Percentiles rank a stretch among this genome's conserved stretches.
phyloP scores from a whole-genome alignment of 176 grass and related monocot species.

The Paspalum notatum region DNA sequence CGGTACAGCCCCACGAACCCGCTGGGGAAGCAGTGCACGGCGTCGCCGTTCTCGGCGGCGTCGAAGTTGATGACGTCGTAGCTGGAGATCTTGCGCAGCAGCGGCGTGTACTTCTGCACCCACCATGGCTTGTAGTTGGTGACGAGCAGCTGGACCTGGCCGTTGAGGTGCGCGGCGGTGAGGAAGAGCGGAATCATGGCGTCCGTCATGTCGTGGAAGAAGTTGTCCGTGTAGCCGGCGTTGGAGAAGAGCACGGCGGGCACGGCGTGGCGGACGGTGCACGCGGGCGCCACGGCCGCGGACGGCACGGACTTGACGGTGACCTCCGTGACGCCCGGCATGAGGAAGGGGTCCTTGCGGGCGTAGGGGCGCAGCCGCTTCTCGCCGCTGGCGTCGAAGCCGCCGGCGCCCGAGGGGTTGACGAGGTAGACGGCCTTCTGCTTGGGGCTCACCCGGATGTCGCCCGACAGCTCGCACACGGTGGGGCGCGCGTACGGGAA shows the following conservation, averaged over 20 bases:
- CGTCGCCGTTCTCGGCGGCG: conserved; percentile 43
- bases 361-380: conserved; percentile 56
- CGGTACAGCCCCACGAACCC: conserved; percentile 56
- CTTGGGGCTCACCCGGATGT: conserved; percentile 63
- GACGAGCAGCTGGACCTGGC: conserved; percentile 71
- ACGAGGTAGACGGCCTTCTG: conserved; percentile 53
- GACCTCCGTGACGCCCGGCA: conserved; percentile 59
- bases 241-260: conserved; percentile 64
- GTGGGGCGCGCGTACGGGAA: conserved; percentile 63
- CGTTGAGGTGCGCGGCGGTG: conserved; percentile 53
- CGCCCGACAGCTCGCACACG: conserved; percentile 67
- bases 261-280: conserved; percentile 53
- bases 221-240: conserved; percentile 78
- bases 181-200: conserved; percentile 71
- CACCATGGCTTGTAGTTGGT: conserved; percentile 70
- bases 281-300: conserved; percentile 24
- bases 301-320: conserved; percentile 48
- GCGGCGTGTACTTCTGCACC: conserved; percentile 62
- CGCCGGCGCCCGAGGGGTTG: conserved; percentile 36
- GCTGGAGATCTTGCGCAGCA: conserved; percentile 62
- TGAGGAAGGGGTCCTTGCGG: conserved; percentile 61
- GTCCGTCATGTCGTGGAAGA: conserved; percentile 84
- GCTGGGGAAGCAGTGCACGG: conserved; percentile 69
- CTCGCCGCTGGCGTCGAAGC: conserved; percentile 43
- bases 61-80: conserved; percentile 73